These are phyloP conservation scores for Aspergillus ochraceus DNA, from an alignment of 2,329 filamentous ascomycete species.

Conservation along the genomic window DNA sequence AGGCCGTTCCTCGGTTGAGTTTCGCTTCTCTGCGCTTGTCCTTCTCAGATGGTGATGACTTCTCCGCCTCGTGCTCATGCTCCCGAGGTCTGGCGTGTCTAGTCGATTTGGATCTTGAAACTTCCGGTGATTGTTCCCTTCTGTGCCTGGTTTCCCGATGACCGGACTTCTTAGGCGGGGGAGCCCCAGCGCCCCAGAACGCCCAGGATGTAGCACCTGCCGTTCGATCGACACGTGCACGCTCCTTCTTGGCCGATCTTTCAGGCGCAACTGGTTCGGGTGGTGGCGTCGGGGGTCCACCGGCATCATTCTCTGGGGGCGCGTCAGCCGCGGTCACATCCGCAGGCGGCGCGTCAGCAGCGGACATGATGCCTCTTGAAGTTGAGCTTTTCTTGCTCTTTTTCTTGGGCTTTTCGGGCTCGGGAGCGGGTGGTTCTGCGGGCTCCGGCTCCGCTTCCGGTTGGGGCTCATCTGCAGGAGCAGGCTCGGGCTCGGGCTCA, in stretches of 20 bases:
- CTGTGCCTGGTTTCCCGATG: conserved; percentile 52
- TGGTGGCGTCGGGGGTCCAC: conserved; percentile 50
- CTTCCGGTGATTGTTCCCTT: conserved; percentile 42
- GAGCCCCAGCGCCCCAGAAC: conserved; percentile 64
- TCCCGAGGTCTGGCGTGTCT: conserved; percentile 61
- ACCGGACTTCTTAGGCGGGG: conserved; percentile 45
- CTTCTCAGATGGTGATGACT: conserved; percentile 73
- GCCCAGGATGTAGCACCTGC: conserved; percentile 69
- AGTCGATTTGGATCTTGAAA: conserved; percentile 59
- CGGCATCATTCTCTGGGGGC: conserved; percentile 26
- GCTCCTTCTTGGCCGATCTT: conserved; percentile 68
- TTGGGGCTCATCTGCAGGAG: conserved; percentile 14
- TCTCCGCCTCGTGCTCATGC: conserved; percentile 57
- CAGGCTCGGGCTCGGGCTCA: conserved; percentile 31
- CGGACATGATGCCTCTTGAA: conserved; percentile 20
- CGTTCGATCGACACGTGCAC: conserved; percentile 72
- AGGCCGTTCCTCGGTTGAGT: conserved; percentile 58
- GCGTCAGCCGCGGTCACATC: conserved; percentile 39
- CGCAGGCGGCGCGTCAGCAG: conserved; percentile 51
- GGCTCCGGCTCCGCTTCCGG: conserved; percentile 18
- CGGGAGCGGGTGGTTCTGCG: conserved; percentile 18
- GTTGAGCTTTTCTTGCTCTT: conserved; percentile 36
- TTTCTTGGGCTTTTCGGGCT: conserved; percentile 30
- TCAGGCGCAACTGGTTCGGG: conserved; percentile 56
- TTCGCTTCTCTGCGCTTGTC: conserved; percentile 56